Base-by-base conservation (phyloP, 768 basidiomycete genomes). In the Strobilomyces echinocephalus region DNA sequence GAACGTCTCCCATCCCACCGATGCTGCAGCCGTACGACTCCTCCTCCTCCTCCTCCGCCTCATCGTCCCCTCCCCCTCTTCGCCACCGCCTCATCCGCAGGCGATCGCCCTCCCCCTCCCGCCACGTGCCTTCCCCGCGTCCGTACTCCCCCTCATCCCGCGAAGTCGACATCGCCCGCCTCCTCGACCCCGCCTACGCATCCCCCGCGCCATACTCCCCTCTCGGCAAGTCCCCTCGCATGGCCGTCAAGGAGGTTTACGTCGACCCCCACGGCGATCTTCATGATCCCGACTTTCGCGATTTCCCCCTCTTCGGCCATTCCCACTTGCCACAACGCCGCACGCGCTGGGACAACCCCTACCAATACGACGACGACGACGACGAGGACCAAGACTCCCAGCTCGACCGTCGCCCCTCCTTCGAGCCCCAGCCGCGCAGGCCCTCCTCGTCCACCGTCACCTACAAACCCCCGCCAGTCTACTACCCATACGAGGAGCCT, bases 241-340 rank as follows among this genome's bases (percentile, higher is more conserved):
- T 61, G 49, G 44, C 49, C 1, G 50, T 57, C 15, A 63, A 39
- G 34, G 60, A 66, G 40, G 82, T 76, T 53, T 84, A 83, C 62
- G 77, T 84, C 56, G 84, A 85, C 74, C 73, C 71, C 64, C 72
- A 78, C 54, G 84, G 83, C 46, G 78, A 82, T 66, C 71, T 84
- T 24, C 83, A 85, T 62, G 84, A 85, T 66, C 84, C 84, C 21
- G 84, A 85, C 63, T 85, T 77, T 69, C 75, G 83, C 56, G 76
- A 84, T 69, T 85, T 85, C 55, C 84, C 83, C 28, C 62, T 74
- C 34, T 62, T 73, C 44, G 49, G 48, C 15, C 53, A 61, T 39
- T 24, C 58, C 10, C 58, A 60, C 40, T 28, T 50, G 49, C 56
- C 63, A 18, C 46, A 64, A 14, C 60, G 65, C 31, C 66, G 71